A percentile compares a stretch with the other conserved stretches of the same genome.
Conservation (phyloP, 345 rosid genomes). For the Balakata baccata region DNA sequence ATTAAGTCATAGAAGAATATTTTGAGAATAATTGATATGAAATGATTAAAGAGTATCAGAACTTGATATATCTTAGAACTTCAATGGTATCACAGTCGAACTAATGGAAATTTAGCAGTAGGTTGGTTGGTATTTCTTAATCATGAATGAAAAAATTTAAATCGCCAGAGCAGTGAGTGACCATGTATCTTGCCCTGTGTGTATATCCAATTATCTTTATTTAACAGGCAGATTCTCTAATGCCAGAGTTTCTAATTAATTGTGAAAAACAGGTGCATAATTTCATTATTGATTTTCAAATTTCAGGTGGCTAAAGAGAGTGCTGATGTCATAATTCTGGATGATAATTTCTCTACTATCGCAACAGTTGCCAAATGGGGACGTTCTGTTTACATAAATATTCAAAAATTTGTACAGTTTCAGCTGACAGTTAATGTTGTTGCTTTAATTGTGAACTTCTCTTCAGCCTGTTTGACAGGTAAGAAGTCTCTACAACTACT, state of each 20-base stretch:
- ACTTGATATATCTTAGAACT: neutral
- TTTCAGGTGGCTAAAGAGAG: conserved; percentile 96
- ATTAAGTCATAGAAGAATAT: neutral
- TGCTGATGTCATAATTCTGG: conserved; percentile 90
- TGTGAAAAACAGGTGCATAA: neutral
- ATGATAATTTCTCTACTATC: conserved; percentile 90
- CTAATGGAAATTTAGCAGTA: neutral
- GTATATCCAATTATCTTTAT: neutral
- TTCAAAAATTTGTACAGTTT: conserved; percentile 93
- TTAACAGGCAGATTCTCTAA: neutral
- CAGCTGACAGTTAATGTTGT: conserved; percentile 90
- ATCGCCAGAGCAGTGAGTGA: neutral
- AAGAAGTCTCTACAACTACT: conserved; percentile 7
- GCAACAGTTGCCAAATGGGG: conserved; percentile 98
- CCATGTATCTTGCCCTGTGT: neutral
- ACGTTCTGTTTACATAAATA: conserved; percentile 85
- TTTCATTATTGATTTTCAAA: conserved; percentile 18
- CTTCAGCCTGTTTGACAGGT: conserved; percentile 96
- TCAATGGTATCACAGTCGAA: neutral
- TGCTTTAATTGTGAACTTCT: conserved; percentile 77
- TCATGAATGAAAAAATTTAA: neutral
- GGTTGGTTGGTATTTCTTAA: neutral
- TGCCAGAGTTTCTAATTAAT: neutral
- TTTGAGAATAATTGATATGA: neutral
- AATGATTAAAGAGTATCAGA: neutral